Base-by-base conservation (phyloP, 306 rosid genomes). In the Ormosia emarginata region DNA sequence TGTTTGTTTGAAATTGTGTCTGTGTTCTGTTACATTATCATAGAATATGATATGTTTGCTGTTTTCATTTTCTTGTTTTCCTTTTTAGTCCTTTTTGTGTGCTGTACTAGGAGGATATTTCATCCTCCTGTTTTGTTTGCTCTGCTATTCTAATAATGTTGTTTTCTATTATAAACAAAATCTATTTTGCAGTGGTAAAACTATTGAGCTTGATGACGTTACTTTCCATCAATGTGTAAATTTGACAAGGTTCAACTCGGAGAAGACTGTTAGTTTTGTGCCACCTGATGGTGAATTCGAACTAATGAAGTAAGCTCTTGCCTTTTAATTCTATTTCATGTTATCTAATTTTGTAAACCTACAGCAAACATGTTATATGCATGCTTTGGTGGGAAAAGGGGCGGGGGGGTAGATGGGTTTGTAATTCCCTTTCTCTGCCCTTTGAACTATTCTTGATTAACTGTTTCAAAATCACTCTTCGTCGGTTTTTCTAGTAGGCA, bases 261-360 rank as follows among this genome's bases (percentile, higher is more conserved):
- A 91, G 90, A 94, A 92, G 89, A 94, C 97, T 8, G 97, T 94
- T 83, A 94, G 98, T 90, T 94, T 94, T 86, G 98, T 94, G 86
- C 98, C 97, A 43, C 98, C 98, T 17, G 97, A 94, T 73, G 96
- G 97, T 68, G 97, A 94, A 92, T 94, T 94, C 85, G 98, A 94
- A 86, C 92, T 92, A 79, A 94, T 92, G 98, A 94, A 94, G 97
- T 94, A 87, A 88, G 97, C 49, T 85, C 44, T 50, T 47, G 32
- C 36, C 57, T 66, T 43, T 39, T 58, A 68, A 30, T 75, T 62
- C 6, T 52, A 15, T 74, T 41, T 13, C 55, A 11, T 29, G 58
- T 14, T 79, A 5, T 80, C n/a, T 7, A 32, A 44, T 77, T 37
- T 83, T 39, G 49, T 78, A 62, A 9, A 76, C 50, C 56, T 3